Percentiles rank a stretch among this genome's conserved stretches.
Evolutionary conservation across 495 filamentous ascomycete species (phyloP).

Genomic region (Pseudoneurospora amorphoporcata): DNA sequence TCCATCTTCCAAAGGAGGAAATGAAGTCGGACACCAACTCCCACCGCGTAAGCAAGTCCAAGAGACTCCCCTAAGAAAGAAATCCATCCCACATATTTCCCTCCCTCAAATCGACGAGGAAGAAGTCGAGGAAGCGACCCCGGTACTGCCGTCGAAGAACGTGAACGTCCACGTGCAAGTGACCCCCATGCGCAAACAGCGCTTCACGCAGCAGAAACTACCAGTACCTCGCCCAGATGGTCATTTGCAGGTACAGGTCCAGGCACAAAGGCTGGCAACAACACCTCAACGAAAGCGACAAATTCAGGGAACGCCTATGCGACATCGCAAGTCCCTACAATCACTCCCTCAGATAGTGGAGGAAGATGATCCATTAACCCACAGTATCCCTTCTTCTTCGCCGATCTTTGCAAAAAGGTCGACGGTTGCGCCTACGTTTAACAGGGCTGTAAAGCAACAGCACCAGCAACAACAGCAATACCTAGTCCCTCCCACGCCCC

Average conservation of each 20-base stretch:
- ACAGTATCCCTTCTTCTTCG: not conserved
- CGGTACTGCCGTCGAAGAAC: not conserved
- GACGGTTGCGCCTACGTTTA: not conserved
- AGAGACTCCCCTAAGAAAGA: not conserved
- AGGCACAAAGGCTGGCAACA: not conserved
- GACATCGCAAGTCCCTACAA: not conserved
- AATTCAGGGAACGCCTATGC: not conserved
- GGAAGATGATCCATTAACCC: not conserved
- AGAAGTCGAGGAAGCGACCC: not conserved
- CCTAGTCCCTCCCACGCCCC: conserved; percentile 9
- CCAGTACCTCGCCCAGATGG: not conserved
- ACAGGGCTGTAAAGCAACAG: not conserved
- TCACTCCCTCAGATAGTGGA: not conserved
- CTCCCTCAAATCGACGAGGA: not conserved
- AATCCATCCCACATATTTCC: not conserved
- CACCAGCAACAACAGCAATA: conserved; percentile 1
- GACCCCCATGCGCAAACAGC: not conserved
- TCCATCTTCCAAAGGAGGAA: not conserved
- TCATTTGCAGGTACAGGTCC: not conserved
- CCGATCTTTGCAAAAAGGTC: not conserved
- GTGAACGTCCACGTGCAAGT: not conserved
- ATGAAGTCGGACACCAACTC: not conserved
- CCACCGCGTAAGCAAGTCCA: not conserved
- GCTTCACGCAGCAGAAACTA: not conserved
- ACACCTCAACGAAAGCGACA: not conserved